Percentiles rank a stretch among this genome's conserved stretches.
These are phyloP conservation scores for Sequoia sempervirens DNA, from an alignment of 75 land plant genomes.

Conservation along the genomic window DNA sequence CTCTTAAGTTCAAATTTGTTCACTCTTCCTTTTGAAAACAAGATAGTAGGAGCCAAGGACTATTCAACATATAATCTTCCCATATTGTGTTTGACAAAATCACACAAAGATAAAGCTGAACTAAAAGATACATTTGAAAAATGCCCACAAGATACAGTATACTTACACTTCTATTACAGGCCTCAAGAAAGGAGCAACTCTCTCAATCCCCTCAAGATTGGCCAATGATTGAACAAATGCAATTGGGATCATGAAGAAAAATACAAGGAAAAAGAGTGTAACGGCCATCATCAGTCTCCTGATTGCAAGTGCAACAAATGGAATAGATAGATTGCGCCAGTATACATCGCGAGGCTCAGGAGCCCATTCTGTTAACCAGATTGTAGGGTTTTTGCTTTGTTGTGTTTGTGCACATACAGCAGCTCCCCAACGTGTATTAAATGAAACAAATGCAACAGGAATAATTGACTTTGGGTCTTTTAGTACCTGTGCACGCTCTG, in stretches of 20 bases:
- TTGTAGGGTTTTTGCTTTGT: constrained; percentile 61
- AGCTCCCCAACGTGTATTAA: constrained; percentile 74
- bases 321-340: constrained; percentile 67
- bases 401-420: constrained; percentile 81
- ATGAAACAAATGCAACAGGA: constrained; percentile 81
- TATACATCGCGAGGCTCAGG: constrained; percentile 87
- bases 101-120: not conserved
- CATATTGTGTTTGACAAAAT: not conserved
- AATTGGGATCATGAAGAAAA: constrained; percentile 94
- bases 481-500: constrained; percentile 45
- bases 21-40: not conserved
- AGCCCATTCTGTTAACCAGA: constrained; percentile 77
- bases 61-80: not conserved
- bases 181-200: constrained; percentile 64
- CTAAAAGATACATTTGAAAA: not conserved
- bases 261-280: constrained; percentile 65
- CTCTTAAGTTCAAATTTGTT: not conserved
- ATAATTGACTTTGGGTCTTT: constrained; percentile 50
- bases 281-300: constrained; percentile 62
- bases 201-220: constrained; percentile 78
- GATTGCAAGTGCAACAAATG: constrained; percentile 53
- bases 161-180: constrained; percentile 56
- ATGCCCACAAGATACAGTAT: not conserved
- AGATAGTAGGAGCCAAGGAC: not conserved
- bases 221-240: constrained; percentile 94